A percentile compares a stretch with the other conserved stretches of the same genome.
Conservation (phyloP, 148 eudicot genomes). For the Diospyros kaki region DNA sequence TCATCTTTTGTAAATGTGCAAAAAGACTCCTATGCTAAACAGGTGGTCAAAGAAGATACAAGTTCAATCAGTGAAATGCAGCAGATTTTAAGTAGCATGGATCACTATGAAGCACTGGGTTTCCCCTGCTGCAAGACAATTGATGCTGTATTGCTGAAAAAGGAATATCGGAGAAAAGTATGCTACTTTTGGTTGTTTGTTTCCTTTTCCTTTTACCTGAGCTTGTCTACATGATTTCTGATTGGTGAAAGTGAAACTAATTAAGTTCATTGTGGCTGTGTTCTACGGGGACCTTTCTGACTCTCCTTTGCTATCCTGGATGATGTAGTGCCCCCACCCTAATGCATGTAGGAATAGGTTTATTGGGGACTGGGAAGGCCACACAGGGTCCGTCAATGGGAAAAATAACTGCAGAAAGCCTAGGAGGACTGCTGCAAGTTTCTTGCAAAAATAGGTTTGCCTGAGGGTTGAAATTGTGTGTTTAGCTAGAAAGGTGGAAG, state of each 20-base stretch:
- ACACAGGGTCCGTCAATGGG: too few relatives aligned
- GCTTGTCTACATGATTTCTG: too few relatives aligned
- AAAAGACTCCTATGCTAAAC: conserved; percentile 53
- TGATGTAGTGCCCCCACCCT: not conserved
- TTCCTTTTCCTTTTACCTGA: conserved; percentile 1
- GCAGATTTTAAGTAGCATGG: conserved; percentile 59
- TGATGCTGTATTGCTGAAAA: conserved; percentile 64
- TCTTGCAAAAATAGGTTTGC: too few relatives aligned
- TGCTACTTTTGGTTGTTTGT: not conserved
- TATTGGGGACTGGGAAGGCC: too few relatives aligned
- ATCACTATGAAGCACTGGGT: conserved; percentile 93
- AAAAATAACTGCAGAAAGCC: too few relatives aligned
- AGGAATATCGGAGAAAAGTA: conserved; percentile 93
- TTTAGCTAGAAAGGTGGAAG: too few relatives aligned
- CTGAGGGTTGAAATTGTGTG: too few relatives aligned
- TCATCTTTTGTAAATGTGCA: conserved; percentile 39
- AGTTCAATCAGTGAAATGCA: conserved; percentile 69
- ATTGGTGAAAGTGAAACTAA: not conserved
- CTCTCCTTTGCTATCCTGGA: not conserved
- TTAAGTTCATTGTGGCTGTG: not conserved
- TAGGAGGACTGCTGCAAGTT: too few relatives aligned
- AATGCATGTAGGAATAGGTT: too few relatives aligned
- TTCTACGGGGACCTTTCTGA: not conserved
- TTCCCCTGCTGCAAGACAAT: conserved; percentile 68
- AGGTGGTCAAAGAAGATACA: conserved; percentile 62